Conservation (phyloP, 2,329 filamentous ascomycete genomes). For the Macroventuria anomochaeta region DNA sequence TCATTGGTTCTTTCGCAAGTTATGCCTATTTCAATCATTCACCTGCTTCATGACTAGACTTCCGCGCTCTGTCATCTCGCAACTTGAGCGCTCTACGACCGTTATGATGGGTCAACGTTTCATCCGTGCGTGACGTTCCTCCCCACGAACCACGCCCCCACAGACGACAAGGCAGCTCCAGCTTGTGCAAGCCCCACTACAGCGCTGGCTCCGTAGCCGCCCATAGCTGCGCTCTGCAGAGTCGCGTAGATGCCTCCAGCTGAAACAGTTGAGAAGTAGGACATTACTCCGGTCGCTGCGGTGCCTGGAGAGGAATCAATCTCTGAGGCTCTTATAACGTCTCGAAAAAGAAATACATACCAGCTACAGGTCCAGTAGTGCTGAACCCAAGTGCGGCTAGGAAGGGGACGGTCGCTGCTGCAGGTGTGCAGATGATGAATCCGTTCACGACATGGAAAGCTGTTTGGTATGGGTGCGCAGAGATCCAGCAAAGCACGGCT, state of each 20-base stretch:
- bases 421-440: slow-evolving; percentile 31
- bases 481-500: slow-evolving; percentile 26
- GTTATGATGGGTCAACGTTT: background rate
- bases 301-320: slow-evolving; percentile 24
- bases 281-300: slow-evolving; percentile 28
- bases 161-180: slow-evolving; percentile 26
- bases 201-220: slow-evolving; percentile 37
- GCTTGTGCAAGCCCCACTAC: slow-evolving; percentile 30
- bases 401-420: slow-evolving; percentile 31
- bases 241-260: slow-evolving; percentile 33
- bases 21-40: background rate
- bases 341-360: too few relatives aligned
- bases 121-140: background rate
- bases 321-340: background rate
- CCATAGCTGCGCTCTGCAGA: slow-evolving; percentile 43
- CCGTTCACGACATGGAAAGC: slow-evolving; percentile 33
- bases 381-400: slow-evolving; percentile 31
- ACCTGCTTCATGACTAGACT: background rate
- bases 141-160: slow-evolving; percentile 16
- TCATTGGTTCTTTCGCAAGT: slow-evolving; percentile 20
- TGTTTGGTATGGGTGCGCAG: slow-evolving; percentile 34
- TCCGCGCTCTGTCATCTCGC: too few relatives aligned
- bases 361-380: slow-evolving; percentile 29
- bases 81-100: too few relatives aligned
- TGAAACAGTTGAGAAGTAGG: slow-evolving; percentile 27